phyloP scores from a whole-genome alignment of 192 early-diverging fungal species.

The Paraglomus brasilianum region DNA sequence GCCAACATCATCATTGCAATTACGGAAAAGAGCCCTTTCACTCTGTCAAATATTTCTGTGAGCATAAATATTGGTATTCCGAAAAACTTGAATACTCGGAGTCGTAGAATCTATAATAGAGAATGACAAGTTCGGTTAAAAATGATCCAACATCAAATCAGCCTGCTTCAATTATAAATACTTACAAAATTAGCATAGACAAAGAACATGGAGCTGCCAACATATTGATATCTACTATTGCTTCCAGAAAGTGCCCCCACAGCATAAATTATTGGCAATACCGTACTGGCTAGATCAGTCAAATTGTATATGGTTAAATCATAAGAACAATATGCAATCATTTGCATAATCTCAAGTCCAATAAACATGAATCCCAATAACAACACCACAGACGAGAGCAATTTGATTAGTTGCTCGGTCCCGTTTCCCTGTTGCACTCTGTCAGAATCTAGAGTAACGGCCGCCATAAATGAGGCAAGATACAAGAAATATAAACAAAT shows the following conservation, averaged over 20 bases:
- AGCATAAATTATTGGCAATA: constrained; percentile 9
- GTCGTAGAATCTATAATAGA: background rate
- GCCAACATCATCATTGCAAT: background rate
- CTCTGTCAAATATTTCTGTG: constrained; percentile 6
- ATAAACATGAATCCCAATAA: background rate
- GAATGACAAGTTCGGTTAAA: background rate
- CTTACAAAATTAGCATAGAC: constrained; percentile 12
- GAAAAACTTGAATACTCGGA: background rate
- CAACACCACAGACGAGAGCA: background rate
- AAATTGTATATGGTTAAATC: background rate
- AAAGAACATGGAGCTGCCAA: constrained; percentile 6
- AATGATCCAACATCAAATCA: no score
- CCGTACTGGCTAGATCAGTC: constrained; percentile 3
- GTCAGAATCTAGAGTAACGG: background rate
- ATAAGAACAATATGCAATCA: background rate
- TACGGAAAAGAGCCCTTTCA: background rate
- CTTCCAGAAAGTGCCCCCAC: background rate
- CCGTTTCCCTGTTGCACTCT: no score
- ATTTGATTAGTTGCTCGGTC: background rate
- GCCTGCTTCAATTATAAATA: no score
- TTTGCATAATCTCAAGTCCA: background rate
- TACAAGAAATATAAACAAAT: background rate
- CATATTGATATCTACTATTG: no score
- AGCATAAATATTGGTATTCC: constrained; percentile 11
- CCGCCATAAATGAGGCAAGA: background rate